Percentiles rank a stretch among this genome's conserved stretches.
Conservation (phyloP, 116 monocot species). For the Phalaenopsis hybrid region DNA sequence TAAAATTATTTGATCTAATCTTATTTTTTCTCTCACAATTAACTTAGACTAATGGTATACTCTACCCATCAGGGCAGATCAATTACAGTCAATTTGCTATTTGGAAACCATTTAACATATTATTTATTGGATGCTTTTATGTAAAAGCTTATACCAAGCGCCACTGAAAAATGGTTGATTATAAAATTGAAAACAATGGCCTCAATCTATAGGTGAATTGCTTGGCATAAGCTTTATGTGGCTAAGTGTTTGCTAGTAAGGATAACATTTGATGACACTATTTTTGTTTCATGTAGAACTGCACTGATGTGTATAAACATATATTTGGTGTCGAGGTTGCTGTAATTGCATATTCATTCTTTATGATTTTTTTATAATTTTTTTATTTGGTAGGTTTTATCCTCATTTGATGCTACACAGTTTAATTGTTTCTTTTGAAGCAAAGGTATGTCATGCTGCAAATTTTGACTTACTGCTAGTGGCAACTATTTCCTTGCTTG, state of each 20-base stretch:
- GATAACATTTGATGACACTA: not conserved
- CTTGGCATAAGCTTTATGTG: not conserved
- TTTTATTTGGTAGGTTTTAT: constrained; percentile 19
- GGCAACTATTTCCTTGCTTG: not conserved
- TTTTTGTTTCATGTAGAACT: not conserved
- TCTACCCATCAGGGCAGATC: not conserved
- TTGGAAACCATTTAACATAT: not conserved
- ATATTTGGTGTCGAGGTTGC: not conserved
- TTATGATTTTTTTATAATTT: not conserved
- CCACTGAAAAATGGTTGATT: not conserved
- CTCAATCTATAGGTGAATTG: not conserved
- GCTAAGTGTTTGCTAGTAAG: not conserved
- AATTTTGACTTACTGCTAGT: not conserved
- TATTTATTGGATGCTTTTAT: not conserved
- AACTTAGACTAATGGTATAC: not conserved
- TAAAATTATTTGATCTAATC: not conserved
- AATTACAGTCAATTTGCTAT: not conserved
- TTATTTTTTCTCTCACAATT: not conserved
- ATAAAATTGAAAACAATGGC: not conserved
- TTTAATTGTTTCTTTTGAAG: constrained; percentile 23
- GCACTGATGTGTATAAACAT: constrained; percentile 1
- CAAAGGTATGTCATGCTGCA: constrained; percentile 14
- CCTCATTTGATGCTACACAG: constrained; percentile 13
- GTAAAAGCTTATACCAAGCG: not conserved
- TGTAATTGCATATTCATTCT: not conserved